phyloP scores from a whole-genome alignment of 495 filamentous ascomycete species.

The Jackrogersella minutella region DNA sequence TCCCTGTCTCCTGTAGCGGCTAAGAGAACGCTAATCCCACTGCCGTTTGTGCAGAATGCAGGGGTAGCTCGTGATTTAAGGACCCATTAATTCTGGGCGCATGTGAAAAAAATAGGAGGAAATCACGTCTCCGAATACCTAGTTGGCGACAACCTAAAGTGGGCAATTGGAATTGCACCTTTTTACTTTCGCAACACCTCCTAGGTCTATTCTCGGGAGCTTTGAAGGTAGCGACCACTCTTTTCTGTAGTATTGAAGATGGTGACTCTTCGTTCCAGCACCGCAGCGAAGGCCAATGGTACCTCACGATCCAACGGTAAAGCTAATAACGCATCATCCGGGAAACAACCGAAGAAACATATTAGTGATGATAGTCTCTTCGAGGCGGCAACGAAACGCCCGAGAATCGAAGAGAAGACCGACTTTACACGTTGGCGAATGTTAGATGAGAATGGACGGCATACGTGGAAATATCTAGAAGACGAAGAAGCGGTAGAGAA shows the following conservation, averaged over 20 bases:
- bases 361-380: constrained; percentile 32
- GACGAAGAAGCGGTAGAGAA: constrained; percentile 73
- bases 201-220: no score
- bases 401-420: constrained; percentile 61
- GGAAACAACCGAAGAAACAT: constrained; percentile 45
- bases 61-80: not conserved
- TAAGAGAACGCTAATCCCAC: no score
- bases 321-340: constrained; percentile 3
- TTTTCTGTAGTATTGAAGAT: constrained; percentile 9
- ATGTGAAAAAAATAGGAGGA: not conserved
- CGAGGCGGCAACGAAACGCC: constrained; percentile 45
- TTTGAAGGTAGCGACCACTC: not conserved
- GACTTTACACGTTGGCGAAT: constrained; percentile 87
- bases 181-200: no score
- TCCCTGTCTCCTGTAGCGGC: not conserved
- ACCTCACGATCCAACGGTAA: constrained; percentile 13
- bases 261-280: constrained; percentile 37
- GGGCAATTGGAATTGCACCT: not conserved
- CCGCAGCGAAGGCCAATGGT: constrained; percentile 17
- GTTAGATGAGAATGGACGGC: constrained; percentile 79
- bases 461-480: constrained; percentile 93
- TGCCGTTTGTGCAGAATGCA: not conserved
- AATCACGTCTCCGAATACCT: not conserved
- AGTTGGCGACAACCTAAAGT: not conserved
- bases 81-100: not conserved